Evolutionary conservation across 192 early-diverging fungal genomes (phyloP).

Genomic region (Thamnidium elegans): DNA sequence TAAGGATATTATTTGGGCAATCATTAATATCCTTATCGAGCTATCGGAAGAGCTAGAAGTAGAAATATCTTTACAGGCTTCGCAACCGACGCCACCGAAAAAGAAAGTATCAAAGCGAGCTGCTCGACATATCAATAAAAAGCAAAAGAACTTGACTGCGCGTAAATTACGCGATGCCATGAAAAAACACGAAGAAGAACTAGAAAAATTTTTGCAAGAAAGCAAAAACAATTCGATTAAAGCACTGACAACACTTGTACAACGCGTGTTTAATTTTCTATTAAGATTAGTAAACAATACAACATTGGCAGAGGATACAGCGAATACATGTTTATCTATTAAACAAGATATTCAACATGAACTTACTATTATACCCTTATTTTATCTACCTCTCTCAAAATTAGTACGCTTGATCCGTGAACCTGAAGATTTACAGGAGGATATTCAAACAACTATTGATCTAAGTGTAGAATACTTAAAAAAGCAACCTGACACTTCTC

Average conservation of each 20-base stretch:
- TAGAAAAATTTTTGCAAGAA: neutral
- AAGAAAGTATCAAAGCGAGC: neutral
- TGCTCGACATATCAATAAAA: neutral
- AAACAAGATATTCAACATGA: neutral
- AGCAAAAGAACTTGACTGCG: neutral
- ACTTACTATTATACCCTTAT: neutral
- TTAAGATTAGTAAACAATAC: neutral
- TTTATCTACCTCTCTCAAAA: slow-evolving; percentile 10
- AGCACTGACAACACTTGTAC: neutral
- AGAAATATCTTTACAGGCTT: neutral
- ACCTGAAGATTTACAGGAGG: slow-evolving; percentile 15
- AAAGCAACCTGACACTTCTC: neutral
- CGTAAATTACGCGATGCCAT: neutral
- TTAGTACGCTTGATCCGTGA: neutral
- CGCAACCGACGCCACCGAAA: neutral
- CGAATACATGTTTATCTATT: neutral
- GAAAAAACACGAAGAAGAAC: neutral
- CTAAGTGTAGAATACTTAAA: slow-evolving; percentile 1
- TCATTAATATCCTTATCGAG: slow-evolving; percentile 7
- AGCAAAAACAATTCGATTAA: neutral
- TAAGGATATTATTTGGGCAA: neutral
- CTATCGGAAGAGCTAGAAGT: slow-evolving; percentile 10
- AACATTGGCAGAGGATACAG: neutral
- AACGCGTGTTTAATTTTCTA: slow-evolving; percentile 10
- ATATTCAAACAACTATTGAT: slow-evolving; percentile 10